Evolutionary conservation across 2,329 filamentous ascomycete genomes (phyloP).

Genomic region (Stromatinia cepivora): DNA sequence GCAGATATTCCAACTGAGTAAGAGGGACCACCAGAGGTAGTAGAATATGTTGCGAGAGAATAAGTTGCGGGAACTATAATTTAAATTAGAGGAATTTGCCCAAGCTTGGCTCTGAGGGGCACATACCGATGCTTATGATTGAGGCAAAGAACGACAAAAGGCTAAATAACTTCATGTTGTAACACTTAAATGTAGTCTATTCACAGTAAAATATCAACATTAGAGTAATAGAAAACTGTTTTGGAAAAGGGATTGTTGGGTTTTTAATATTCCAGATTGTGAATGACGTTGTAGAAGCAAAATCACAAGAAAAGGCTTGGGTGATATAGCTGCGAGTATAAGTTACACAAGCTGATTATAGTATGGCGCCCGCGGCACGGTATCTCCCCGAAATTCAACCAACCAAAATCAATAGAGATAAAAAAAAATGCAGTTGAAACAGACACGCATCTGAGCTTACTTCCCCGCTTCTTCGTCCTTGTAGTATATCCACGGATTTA

Average conservation of each 20-base stretch:
- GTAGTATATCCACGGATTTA: background rate
- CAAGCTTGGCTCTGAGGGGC: background rate
- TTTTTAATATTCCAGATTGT: background rate
- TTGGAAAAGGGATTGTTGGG: too few relatives aligned
- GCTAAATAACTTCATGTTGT: constrained; percentile 12
- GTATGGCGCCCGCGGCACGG: background rate
- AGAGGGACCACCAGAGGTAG: constrained; percentile 25
- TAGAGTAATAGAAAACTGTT: background rate
- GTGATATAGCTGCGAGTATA: background rate
- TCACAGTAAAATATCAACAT: background rate
- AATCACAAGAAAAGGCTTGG: background rate
- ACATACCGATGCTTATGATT: constrained; percentile 14
- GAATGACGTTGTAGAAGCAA: background rate
- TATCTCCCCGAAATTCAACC: background rate
- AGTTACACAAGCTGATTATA: background rate
- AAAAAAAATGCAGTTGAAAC: constrained; percentile 10
- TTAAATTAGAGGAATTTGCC: background rate
- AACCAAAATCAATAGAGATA: background rate
- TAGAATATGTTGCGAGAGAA: constrained; percentile 32
- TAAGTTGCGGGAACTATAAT: constrained; percentile 25
- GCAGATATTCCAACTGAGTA: constrained; percentile 36
- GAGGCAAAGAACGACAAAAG: background rate
- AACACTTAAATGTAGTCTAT: background rate
- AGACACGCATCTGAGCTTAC: background rate
- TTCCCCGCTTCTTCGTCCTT: background rate